Evolutionary conservation across 2,329 filamentous ascomycete species (phyloP).

Genomic region (Alternaria postmessia): DNA sequence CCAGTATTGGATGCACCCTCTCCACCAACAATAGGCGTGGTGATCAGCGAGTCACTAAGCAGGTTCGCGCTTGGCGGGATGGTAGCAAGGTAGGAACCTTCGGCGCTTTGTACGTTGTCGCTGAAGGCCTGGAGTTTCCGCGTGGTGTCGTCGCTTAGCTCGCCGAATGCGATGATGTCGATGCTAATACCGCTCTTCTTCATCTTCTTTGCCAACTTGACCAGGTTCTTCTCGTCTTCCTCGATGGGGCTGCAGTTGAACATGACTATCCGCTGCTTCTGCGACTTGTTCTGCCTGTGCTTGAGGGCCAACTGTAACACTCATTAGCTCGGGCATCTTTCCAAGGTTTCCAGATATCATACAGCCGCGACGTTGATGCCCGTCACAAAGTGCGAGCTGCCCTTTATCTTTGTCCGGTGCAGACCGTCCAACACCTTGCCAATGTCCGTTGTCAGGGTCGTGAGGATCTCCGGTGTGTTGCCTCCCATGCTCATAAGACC

Average conservation of each 20-base stretch:
- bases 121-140: conserved; percentile 94
- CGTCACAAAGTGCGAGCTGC: conserved; percentile 85
- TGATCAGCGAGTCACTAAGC: conserved; percentile 88
- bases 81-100: conserved; percentile 89
- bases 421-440: conserved; percentile 92
- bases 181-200: conserved; percentile 97
- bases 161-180: conserved; percentile 94
- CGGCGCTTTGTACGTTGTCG: conserved; percentile 85
- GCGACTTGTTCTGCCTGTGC: conserved; percentile 96
- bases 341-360: conserved; percentile 67
- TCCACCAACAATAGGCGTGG: conserved; percentile 87
- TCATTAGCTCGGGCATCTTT: conserved; percentile 69
- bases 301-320: conserved; percentile 82
- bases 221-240: conserved; percentile 87
- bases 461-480: conserved; percentile 95
- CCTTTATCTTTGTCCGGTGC: conserved; percentile 84
- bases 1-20: conserved; percentile 71
- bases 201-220: conserved; percentile 95
- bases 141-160: conserved; percentile 86
- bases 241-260: conserved; percentile 93
- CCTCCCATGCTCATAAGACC: conserved; percentile 99
- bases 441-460: conserved; percentile 94
- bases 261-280: conserved; percentile 94
- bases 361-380: conserved; percentile 95
- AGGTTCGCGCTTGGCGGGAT: conserved; percentile 91